These are phyloP conservation scores for Tulasnella sp. DNA, from an alignment of 768 basidiomycete species.

Conservation along the genomic window DNA sequence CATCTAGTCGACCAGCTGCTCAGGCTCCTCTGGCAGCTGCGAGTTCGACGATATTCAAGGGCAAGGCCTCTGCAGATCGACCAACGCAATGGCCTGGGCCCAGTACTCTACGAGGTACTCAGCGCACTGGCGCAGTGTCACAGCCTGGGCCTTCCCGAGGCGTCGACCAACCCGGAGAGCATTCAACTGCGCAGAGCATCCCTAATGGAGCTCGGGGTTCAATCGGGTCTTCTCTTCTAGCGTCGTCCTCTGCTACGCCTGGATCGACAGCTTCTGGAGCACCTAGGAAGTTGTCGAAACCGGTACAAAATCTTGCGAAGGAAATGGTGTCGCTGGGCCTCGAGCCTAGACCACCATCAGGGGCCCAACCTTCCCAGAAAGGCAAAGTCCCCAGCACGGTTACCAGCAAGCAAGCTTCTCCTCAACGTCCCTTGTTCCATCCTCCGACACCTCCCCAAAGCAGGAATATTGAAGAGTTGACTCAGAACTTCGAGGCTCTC, in stretches of 20 bases:
- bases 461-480: neutral
- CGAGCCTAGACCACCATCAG: neutral
- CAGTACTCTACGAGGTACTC: neutral
- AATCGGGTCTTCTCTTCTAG: neutral
- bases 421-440: constrained; percentile 1
- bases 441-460: neutral
- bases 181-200: neutral
- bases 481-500: neutral
- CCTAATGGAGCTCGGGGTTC: neutral
- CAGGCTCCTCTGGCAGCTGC: neutral
- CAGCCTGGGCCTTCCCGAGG: neutral
- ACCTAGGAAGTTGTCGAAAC: neutral
- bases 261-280: neutral
- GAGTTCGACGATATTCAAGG: neutral
- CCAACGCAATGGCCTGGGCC: neutral
- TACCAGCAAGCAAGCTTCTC: neutral
- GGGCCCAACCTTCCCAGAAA: neutral
- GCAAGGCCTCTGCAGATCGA: neutral
- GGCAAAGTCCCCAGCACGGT: neutral
- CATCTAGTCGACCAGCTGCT: neutral
- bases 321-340: neutral
- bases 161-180: neutral
- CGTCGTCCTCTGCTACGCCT: neutral
- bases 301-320: neutral
- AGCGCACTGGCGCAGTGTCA: neutral